A percentile compares a stretch with the other conserved stretches of the same genome.
phyloP scores from a whole-genome alignment of 2,329 filamentous ascomycete genomes.

The Colletotrichum horii region DNA sequence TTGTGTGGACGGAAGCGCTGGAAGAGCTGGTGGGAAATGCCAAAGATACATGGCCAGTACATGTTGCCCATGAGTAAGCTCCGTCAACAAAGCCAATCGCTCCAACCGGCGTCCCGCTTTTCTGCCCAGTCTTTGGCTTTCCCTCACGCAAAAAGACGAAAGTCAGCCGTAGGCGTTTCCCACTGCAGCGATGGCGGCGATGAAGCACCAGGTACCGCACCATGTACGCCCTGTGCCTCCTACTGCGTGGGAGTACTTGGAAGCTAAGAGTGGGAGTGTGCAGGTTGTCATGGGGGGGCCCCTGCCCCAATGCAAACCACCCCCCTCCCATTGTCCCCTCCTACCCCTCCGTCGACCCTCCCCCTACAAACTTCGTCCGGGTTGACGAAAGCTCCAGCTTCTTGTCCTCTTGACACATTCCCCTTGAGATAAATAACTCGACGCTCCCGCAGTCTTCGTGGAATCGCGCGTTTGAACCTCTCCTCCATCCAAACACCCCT shows the following conservation, averaged over 20 bases:
- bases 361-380: constrained; percentile 22
- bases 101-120: constrained; percentile 4
- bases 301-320: constrained; percentile 18
- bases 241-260: background rate
- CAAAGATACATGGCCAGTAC: background rate
- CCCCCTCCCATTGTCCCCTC: constrained; percentile 4
- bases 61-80: constrained; percentile 18
- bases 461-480: constrained; percentile 15
- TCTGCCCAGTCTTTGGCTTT: constrained; percentile 5
- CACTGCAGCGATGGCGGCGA: constrained; percentile 1
- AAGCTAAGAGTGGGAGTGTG: constrained; percentile 5
- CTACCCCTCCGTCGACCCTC: constrained; percentile 23
- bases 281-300: constrained; percentile 14
- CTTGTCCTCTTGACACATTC: constrained; percentile 20
- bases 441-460: constrained; percentile 11
- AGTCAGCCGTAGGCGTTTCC: background rate
- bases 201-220: background rate
- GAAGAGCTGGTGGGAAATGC: constrained; percentile 6
- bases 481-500: constrained; percentile 8
- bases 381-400: constrained; percentile 21
- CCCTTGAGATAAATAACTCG: constrained; percentile 23
- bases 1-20: constrained; percentile 13
- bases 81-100: constrained; percentile 14
- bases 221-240: background rate
- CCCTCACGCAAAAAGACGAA: background rate